These are phyloP conservation scores for Flaveria brownii DNA, from an alignment of 129 eudicot genomes.

Conservation along the genomic window DNA sequence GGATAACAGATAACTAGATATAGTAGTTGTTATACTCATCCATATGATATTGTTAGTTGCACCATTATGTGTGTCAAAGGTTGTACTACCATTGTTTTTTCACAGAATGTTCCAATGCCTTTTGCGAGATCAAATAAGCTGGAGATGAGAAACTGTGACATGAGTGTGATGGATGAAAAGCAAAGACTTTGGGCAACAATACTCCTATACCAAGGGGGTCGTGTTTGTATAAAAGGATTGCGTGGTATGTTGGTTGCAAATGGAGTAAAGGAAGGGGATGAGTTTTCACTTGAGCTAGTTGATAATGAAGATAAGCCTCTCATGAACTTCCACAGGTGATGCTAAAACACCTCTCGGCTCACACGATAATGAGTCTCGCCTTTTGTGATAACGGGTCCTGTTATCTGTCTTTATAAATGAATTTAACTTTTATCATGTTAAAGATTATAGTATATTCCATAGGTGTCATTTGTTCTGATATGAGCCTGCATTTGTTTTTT, in stretches of 20 bases:
- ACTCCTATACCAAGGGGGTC: background rate
- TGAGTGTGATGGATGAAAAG: constrained; percentile 33
- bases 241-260: constrained; percentile 18
- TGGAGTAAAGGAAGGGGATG: constrained; percentile 34
- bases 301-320: constrained; percentile 22
- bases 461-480: background rate
- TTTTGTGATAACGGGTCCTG: no score
- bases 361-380: no score
- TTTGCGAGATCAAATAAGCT: constrained; percentile 29
- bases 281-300: constrained; percentile 31
- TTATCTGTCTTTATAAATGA: background rate
- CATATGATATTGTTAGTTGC: background rate
- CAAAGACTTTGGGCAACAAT: constrained; percentile 27
- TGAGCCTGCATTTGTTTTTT: background rate
- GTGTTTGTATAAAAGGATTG: background rate
- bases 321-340: constrained; percentile 13
- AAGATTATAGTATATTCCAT: background rate
- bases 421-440: background rate
- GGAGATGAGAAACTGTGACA: constrained; percentile 21
- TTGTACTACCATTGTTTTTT: background rate
- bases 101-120: constrained; percentile 30
- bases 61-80: no score
- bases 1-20: background rate
- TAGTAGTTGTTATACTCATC: background rate
- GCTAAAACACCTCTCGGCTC: background rate